Evolutionary conservation across 208 protist genomes (phyloP), one percentile per base, ranked within the genome.

Genomic region (Wallacemonas sp.): DNA sequence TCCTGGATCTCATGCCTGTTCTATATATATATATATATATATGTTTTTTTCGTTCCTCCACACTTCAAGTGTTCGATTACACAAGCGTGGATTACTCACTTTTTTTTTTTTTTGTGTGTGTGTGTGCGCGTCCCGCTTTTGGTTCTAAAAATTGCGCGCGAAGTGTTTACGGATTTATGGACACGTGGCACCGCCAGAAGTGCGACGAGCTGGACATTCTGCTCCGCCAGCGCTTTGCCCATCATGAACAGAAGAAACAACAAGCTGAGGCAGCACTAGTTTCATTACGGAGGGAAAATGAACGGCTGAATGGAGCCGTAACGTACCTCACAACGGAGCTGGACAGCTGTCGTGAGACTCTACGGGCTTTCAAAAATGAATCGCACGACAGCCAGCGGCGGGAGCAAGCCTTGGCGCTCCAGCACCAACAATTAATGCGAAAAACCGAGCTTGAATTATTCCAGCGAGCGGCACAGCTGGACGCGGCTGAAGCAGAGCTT

Each of bases 131-230:
- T 62, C 24, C 42, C 33, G 41, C 14, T 73, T 8, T 45, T 41
- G 6, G 46, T 61, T 17, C 38, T 42, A 42, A 42, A 11, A 42
- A n/a, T 42, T 42, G 38, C 38, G 17, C 38, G 38, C 38, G 38
- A n/a, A n/a, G n/a, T n/a, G n/a, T n/a, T n/a, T n/a, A n/a, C n/a
- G 36, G 51, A 22, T 67, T 53, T 2, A 31, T 26, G 34, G 54
- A 63, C 1, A 67, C 64, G 69, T 42, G 34, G 22, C 79, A 75
- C 56, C 14, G 59, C 12, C 62, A 46, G 19, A 76, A 68, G 51
- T 73, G 56, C 47, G 47, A 61, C 12, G 79, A 84, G 33, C 53
- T 84, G 44, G 73, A 77, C 30, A 49, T 19, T 19, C 60, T 84
- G n/a, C 28, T 84, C 15, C 55, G 66, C 15, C 41, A 70, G 9